A percentile compares a stretch with the other conserved stretches of the same genome.
Evolutionary conservation across 192 early-diverging fungal genomes (phyloP).

Genomic region (Coemansia sp.): DNA sequence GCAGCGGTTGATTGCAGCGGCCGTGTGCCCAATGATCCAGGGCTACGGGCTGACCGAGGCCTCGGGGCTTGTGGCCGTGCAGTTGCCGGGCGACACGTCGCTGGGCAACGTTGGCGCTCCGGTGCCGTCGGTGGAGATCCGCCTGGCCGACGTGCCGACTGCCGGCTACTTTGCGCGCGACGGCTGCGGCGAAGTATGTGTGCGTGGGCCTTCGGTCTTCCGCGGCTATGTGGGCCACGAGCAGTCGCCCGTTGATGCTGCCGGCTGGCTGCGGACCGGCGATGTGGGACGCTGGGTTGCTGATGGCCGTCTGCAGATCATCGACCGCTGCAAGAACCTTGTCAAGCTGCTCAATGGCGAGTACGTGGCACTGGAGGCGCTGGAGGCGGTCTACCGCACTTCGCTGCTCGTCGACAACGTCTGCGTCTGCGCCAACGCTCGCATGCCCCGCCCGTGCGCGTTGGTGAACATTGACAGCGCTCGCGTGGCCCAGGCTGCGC

Average conservation of each 20-base stretch:
- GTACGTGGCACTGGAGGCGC: constrained; percentile 91
- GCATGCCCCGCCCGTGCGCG: constrained; percentile 70
- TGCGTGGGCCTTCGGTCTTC: constrained; percentile 80
- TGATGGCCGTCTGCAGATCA: constrained; percentile 76
- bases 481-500: neutral
- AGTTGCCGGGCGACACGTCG: constrained; percentile 60
- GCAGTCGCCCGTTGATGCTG: constrained; percentile 66
- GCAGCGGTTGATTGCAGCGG: constrained; percentile 76
- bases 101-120: constrained; percentile 73
- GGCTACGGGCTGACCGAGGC: constrained; percentile 90
- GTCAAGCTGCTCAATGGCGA: constrained; percentile 91
- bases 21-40: constrained; percentile 78
- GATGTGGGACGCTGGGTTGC: constrained; percentile 85
- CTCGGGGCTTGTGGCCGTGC: constrained; percentile 68
- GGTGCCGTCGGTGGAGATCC: constrained; percentile 73
- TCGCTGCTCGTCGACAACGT: constrained; percentile 73
- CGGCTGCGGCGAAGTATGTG: constrained; percentile 77
- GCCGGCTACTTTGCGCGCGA: constrained; percentile 65
- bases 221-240: constrained; percentile 78
- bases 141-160: constrained; percentile 73
- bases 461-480: constrained; percentile 64
- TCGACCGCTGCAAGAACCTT: constrained; percentile 93
- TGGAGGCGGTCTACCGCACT: constrained; percentile 87
- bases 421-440: constrained; percentile 73
- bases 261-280: constrained; percentile 88